phyloP scores from a whole-genome alignment of 1,284 basidiomycete species.

The Sporisorium scitamineum region DNA sequence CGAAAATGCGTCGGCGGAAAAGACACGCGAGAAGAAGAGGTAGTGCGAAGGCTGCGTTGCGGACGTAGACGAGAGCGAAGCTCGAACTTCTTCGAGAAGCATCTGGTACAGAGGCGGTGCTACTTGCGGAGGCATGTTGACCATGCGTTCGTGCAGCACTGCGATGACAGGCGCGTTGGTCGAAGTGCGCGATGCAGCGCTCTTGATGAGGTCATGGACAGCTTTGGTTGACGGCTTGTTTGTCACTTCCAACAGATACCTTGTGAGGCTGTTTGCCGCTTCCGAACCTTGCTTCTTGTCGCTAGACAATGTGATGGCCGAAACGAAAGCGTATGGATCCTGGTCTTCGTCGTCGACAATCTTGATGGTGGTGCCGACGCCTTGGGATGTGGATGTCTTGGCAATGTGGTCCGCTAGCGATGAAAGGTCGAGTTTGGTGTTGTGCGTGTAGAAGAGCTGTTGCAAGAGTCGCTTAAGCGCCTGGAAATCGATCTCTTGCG shows the following conservation, averaged over 20 bases:
- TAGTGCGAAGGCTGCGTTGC: conserved; percentile 45
- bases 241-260: conserved; percentile 48
- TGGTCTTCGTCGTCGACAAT: conserved; percentile 63
- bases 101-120: conserved; percentile 66
- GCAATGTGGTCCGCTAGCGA: conserved; percentile 54
- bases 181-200: conserved; percentile 31
- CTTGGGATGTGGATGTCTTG: conserved; percentile 34
- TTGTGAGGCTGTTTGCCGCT: conserved; percentile 33
- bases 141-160: conserved; percentile 67
- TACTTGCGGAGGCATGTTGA: conserved; percentile 64
- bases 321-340: conserved; percentile 66
- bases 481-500: conserved; percentile 60
- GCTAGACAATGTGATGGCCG: conserved; percentile 45
- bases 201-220: conserved; percentile 45
- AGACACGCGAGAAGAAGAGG: conserved; percentile 66
- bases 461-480: conserved; percentile 65
- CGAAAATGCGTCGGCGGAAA: conserved; percentile 61
- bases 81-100: conserved; percentile 56
- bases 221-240: conserved; percentile 40
- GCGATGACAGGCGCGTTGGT: conserved; percentile 47
- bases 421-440: conserved; percentile 56
- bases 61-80: conserved; percentile 22
- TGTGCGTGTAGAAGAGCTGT: conserved; percentile 68
- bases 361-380: conserved; percentile 65
- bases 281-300: conserved; percentile 20